phyloP scores from a whole-genome alignment of 352 stramenopile species.

The Thalassiosira hispida region DNA sequence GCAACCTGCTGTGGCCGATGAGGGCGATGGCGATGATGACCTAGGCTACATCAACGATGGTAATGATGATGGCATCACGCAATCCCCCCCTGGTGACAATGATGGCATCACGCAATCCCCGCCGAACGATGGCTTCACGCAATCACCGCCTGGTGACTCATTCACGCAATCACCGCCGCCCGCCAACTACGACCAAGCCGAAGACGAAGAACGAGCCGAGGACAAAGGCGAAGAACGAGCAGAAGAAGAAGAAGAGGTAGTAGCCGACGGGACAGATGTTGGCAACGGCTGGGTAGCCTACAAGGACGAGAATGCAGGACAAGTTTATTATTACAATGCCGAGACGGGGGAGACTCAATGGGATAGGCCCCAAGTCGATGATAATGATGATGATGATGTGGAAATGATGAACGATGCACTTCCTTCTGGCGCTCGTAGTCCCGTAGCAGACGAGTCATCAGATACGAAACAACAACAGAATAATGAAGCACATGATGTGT shows the following conservation, averaged over 20 bases:
- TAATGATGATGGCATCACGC: constrained; percentile 3
- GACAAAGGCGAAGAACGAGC: constrained; percentile 13
- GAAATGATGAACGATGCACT: no score
- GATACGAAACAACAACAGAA: background rate
- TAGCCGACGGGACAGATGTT: constrained; percentile 34
- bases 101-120: constrained; percentile 40
- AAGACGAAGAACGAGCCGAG: no score
- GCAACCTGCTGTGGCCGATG: constrained; percentile 22
- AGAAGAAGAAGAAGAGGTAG: constrained; percentile 3
- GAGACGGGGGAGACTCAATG: constrained; percentile 79
- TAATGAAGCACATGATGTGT: constrained; percentile 26
- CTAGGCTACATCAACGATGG: constrained; percentile 6
- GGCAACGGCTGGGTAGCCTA: constrained; percentile 64
- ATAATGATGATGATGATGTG: background rate
- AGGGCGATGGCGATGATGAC: constrained; percentile 19
- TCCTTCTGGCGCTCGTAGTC: no score
- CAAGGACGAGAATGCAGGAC: constrained; percentile 73
- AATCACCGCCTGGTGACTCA: background rate
- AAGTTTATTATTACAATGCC: constrained; percentile 82
- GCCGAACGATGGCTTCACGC: constrained; percentile 16
- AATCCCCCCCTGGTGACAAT: constrained; percentile 7
- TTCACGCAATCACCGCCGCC: background rate
- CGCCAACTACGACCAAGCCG: background rate
- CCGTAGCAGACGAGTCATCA: no score
- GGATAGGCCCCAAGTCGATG: constrained; percentile 68